Conservation (phyloP, 1,284 basidiomycete genomes). For the Malassezia arunalokei region DNA sequence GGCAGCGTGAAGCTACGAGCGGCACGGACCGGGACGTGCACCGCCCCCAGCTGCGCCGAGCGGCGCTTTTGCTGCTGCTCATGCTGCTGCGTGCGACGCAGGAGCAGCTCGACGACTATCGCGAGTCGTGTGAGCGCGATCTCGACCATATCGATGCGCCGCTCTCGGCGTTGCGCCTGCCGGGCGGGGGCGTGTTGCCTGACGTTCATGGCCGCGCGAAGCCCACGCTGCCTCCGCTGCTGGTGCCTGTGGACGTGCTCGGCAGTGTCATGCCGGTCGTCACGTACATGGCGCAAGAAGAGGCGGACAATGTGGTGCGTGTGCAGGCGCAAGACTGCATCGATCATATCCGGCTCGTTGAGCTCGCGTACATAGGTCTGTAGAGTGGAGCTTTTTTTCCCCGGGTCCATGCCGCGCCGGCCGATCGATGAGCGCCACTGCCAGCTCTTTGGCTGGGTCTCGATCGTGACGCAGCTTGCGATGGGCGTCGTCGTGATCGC, state of each 20-base stretch:
- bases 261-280: not conserved
- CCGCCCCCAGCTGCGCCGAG: constrained; percentile 32
- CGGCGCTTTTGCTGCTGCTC: constrained; percentile 32
- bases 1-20: constrained; percentile 15
- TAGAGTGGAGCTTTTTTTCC: not conserved
- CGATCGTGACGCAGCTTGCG: constrained; percentile 56
- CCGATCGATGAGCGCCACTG: constrained; percentile 5
- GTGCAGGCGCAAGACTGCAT: constrained; percentile 26
- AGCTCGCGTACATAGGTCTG: not conserved
- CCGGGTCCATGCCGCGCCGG: not conserved
- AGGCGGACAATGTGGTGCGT: constrained; percentile 26
- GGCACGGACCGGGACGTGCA: constrained; percentile 25
- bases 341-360: constrained; percentile 9
- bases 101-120: constrained; percentile 23
- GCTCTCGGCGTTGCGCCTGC: constrained; percentile 22
- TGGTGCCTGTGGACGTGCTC: not conserved
- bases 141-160: not conserved
- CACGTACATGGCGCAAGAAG: constrained; percentile 1
- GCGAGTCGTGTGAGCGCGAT: not conserved
- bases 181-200: constrained; percentile 25
- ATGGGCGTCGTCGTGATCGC: constrained; percentile 77
- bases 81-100: constrained; percentile 23
- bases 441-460: constrained; percentile 8
- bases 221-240: not conserved
- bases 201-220: not conserved